Percentiles rank a stretch among this genome's conserved stretches.
These are phyloP conservation scores for Hypocrella siamensis DNA, from an alignment of 2,329 filamentous ascomycete genomes.

Conservation along the genomic window DNA sequence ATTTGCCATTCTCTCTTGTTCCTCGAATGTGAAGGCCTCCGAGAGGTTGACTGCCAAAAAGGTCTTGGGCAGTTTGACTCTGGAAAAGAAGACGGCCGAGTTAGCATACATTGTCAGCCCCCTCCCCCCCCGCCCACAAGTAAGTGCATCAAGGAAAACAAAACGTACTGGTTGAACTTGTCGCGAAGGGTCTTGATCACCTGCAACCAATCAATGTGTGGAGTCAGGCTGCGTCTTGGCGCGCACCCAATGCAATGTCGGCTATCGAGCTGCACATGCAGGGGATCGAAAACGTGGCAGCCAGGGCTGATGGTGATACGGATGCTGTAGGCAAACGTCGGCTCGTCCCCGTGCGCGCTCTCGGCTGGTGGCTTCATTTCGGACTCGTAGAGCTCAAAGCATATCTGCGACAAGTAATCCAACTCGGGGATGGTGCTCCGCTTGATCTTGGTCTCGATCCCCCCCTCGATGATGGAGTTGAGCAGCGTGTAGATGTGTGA, in stretches of 20 bases:
- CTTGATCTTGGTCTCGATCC: slow-evolving; percentile 91
- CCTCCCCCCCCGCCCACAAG: no score
- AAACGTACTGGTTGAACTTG: slow-evolving; percentile 79
- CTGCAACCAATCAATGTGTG: slow-evolving; percentile 88
- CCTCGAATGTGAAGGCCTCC: slow-evolving; percentile 44
- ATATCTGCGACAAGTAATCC: slow-evolving; percentile 94
- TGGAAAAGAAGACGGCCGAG: slow-evolving; percentile 12
- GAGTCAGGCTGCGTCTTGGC: slow-evolving; percentile 74
- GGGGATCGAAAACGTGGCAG: slow-evolving; percentile 88
- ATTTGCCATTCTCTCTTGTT: slow-evolving; percentile 33
- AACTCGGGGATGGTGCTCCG: slow-evolving; percentile 91
- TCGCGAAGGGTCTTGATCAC: slow-evolving; percentile 91
- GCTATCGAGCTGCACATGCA: slow-evolving; percentile 91
- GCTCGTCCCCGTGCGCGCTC: slow-evolving; percentile 31
- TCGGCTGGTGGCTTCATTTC: slow-evolving; percentile 48
- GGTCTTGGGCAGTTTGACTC: slow-evolving; percentile 50
- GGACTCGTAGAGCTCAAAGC: slow-evolving; percentile 94
- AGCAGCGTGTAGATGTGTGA: slow-evolving; percentile 96
- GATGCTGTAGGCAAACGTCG: slow-evolving; percentile 85
- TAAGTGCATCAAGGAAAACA: no score
- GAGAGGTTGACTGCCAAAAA: slow-evolving; percentile 50
- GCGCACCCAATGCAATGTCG: slow-evolving; percentile 93
- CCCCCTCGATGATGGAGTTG: slow-evolving; percentile 95
- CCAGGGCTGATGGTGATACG: slow-evolving; percentile 91
- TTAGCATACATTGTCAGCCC: slow-evolving; percentile 7